A percentile compares a stretch with the other conserved stretches of the same genome.
Evolutionary conservation across 345 rosid species (phyloP).

Genomic region (Citrus sinensis): DVS_A1.0 CM039163.1:51919501-51920000

Average conservation of each 20-base stretch:
- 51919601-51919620: not conserved
- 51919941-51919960: no score
- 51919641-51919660: not conserved
- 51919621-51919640: not conserved
- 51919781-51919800: conserved; percentile 2
- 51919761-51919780: conserved; percentile 23
- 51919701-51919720: not conserved
- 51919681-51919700: conserved; percentile 5
- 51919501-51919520: conserved; percentile 20
- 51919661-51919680: not conserved
- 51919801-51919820: not conserved
- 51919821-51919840: no score
- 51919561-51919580: not conserved
- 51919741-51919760: conserved; percentile 14
- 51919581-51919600: not conserved
- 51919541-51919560: conserved; percentile 9
- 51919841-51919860: no score
- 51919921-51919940: no score
- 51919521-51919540: conserved; percentile 32
- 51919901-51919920: no score
- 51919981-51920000: no score
- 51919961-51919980: no score
- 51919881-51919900: no score
- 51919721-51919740: conserved; percentile 5
- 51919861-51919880: no score